Base-by-base conservation (phyloP, 2,329 filamentous ascomycete species). In the Colletotrichum noveboracense region DNA sequence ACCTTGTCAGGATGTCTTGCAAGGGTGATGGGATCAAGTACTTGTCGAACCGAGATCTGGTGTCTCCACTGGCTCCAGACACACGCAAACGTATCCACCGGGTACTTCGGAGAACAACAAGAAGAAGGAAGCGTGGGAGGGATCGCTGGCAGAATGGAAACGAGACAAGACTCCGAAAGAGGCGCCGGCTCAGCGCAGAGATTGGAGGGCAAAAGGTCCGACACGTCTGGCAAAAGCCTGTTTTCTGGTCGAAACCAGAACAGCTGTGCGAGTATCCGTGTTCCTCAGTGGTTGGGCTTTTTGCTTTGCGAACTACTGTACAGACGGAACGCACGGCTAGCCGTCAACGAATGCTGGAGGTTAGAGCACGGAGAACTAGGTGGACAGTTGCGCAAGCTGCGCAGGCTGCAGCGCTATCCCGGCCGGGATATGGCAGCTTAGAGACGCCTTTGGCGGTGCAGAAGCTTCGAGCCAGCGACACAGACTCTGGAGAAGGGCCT, bases 291-390 rank as follows among this genome's bases (percentile, higher is more conserved):
- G 56, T 34, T 65, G 64, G 58, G 64, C 52, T 65, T 30, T 26
- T 60, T 66, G 34, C 48, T 60, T 24, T 16, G 26, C 21, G 21
- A n/a, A 30, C 36, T 66, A 24, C 52, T 71, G 48, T 66, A 52
- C 66, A 60, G 70, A 65, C 74, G 74, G 65, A 74, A 76, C 65
- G 74, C 74, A 76, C 74, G 64, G 74, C 56, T 60, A 69, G 64
- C 73, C 74, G 74, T 74, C 74, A 26, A 69, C 28, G n/a, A 24
- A 36, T 48, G 24, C 52, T 69, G 21, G 26, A 34, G 55, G 30
- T 21, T 52, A 52, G 36, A 64, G 61, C 61, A 64, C 32, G 70
- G 70, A 36, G 38, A 48, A 14, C 24, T 26, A 32, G 28, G 55
- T 26, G 30, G 43, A 21, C 18, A 56, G 43, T 26, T 64, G n/a